phyloP scores from a whole-genome alignment of 176 grass and related monocot genomes.

The Carex parvula region DNA sequence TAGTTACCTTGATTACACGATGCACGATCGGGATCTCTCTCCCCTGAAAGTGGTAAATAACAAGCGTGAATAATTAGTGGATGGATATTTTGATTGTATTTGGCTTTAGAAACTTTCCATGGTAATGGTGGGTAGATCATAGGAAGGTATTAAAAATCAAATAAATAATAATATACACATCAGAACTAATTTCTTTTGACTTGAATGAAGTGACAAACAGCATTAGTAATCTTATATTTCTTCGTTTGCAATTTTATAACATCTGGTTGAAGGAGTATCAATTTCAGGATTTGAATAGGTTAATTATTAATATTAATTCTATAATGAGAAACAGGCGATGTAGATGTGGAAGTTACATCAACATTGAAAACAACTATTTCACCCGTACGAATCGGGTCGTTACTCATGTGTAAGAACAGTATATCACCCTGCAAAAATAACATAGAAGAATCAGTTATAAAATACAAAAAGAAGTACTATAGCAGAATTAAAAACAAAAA shows the following conservation, averaged over 20 bases:
- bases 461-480: neutral
- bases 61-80: slow-evolving; percentile 17
- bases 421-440: slow-evolving; percentile 59
- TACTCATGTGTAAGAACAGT: slow-evolving; percentile 66
- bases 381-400: slow-evolving; percentile 61
- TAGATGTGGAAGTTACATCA: slow-evolving; percentile 42
- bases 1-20: slow-evolving; percentile 67
- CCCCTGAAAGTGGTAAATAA: slow-evolving; percentile 37
- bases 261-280: neutral
- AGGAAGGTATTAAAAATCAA: neutral
- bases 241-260: neutral
- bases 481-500: neutral
- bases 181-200: neutral
- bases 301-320: neutral
- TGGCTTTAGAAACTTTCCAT: no score
- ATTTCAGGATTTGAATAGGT: neutral
- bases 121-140: no score
- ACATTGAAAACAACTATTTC: slow-evolving; percentile 85
- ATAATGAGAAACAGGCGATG: neutral
- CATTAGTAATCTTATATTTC: neutral
- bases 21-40: slow-evolving; percentile 86
- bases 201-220: neutral
- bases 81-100: neutral
- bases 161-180: neutral
- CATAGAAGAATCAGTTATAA: neutral